Evolutionary conservation across 306 rosid genomes (phyloP), one percentile per base, ranked within the genome.

Genomic region (Urtica urens): DNA sequence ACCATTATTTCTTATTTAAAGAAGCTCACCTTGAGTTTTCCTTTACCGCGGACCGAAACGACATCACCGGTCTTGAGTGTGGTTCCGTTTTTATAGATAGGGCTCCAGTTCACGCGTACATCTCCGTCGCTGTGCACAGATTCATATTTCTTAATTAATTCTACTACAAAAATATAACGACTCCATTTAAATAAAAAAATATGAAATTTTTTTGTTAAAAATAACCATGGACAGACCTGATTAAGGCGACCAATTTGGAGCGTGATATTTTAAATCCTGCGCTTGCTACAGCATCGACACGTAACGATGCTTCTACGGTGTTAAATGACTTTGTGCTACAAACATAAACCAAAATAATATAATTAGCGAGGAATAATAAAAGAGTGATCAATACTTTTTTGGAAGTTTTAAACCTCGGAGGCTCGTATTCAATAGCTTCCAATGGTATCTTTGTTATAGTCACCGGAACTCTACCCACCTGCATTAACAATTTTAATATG

Each of bases 261-360:
- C 97, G 80, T 6, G 97, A 88, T 53, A 88, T 64, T 70, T 81
- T 88, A 63, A 76, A 88, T 53, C 97, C 97, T 2, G 97, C 97
- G 64, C 97, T 88, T 22, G 95, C 97, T 18, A 88, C n/a, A 25
- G 97, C 95, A 68, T 88, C 97, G 33, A 88, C 78, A 59, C 97
- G 72, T 56, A 75, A 58, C 14, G 97, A 88, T 15, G 86, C 77
- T 73, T 88, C 97, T 62, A 81, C 20, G 18, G 90, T 55, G 76
- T 76, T 88, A 53, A 81, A 84, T 10, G 93, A 54, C 64, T 66
- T 77, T 22, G 90, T 84, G 52, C 97, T 88, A 86, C 73, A 71
- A 57, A 57, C 22, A 39, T 47, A 53, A 39, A 5, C 46, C 38
- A 46, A 26, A 10, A 21, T 24, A 20, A 19, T 14, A 52, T 48